These are phyloP conservation scores for Apiospora marii DNA, from an alignment of 2,329 filamentous ascomycete species.

Conservation along the genomic window DNA sequence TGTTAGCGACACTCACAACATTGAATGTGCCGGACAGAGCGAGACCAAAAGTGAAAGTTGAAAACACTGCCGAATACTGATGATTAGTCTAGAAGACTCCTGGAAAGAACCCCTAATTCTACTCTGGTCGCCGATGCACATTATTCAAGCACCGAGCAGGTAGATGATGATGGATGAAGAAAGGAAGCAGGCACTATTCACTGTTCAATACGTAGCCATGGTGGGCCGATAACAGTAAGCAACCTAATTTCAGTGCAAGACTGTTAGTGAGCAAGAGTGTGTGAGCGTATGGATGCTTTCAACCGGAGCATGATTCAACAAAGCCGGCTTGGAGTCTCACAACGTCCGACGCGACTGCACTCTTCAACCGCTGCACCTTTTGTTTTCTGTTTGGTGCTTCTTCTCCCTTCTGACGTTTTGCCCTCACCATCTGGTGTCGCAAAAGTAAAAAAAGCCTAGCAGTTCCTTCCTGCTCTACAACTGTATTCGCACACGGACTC, in stretches of 20 bases:
- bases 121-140: background rate
- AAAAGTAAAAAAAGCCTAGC: background rate
- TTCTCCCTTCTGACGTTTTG: background rate
- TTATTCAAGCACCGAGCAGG: background rate
- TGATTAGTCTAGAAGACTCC: background rate
- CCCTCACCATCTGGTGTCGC: background rate
- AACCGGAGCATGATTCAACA: slow-evolving; percentile 18
- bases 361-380: background rate
- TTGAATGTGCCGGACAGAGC: background rate
- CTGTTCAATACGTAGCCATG: background rate
- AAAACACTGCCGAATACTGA: background rate
- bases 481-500: background rate
- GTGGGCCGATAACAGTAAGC: slow-evolving; percentile 2
- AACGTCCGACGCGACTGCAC: background rate
- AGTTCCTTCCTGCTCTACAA: background rate
- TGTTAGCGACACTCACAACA: background rate
- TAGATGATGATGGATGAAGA: background rate
- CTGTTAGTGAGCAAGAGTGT: background rate
- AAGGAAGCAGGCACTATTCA: slow-evolving; percentile 1
- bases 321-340: slow-evolving; percentile 2
- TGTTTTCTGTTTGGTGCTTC: slow-evolving; percentile 11
- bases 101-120: background rate
- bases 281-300: slow-evolving; percentile 10
- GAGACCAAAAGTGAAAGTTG: background rate
- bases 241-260: background rate